Evolutionary conservation across 352 stramenopile species (phyloP), one percentile per base, ranked within the genome.

Genomic region (Phytophthora pisi): DNA sequence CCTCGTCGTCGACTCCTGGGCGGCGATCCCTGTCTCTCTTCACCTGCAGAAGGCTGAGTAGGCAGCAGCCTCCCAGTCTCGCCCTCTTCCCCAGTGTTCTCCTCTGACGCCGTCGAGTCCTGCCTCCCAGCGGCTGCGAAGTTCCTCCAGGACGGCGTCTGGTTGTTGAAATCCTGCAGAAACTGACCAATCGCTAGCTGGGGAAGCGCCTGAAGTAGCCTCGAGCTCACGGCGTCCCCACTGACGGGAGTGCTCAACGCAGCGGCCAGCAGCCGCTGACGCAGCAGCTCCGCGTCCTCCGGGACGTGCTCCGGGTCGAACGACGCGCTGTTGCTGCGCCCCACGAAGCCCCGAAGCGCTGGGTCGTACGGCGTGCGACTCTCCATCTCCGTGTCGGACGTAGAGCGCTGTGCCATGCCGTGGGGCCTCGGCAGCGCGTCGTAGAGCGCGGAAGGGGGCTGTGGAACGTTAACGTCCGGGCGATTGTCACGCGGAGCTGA

Each of bases 161-260:
- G 72, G 51, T 49, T 75, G 54, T 70, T 71, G 3, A 71, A 64
- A 28, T 79, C 72, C 20, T 76, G 68, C 40, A 82, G 38, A 38
- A 75, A 74, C 43, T 82, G 75, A 13, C 62, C 55, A 42, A 78
- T 61, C 23, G 46, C 34, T 18, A 81, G 60, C 43, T 79, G 74
- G 6, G 74, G 74, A 3, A 79, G 30, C 4, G 70, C 70, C 47
- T 82, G 75, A 7, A 82, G 40, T 18, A 79, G 64, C 54, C 75
- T 62, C 1, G 61, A 64, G 52, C 67, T 70, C 18, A 82, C 74
- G 0, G 58, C 69, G 6, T 77, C 69, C 0, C 61, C 63, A 50
- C 65, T 78, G 0, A 72, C 61, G 13, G 72, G 64, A 3, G 64
- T 65, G 23, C 57, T 79, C 47, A 77, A 31, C 43, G 58, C 45